These are phyloP conservation scores for Escallonia herrerae DNA, from an alignment of 129 eudicot genomes.

Conservation along the genomic window DNA sequence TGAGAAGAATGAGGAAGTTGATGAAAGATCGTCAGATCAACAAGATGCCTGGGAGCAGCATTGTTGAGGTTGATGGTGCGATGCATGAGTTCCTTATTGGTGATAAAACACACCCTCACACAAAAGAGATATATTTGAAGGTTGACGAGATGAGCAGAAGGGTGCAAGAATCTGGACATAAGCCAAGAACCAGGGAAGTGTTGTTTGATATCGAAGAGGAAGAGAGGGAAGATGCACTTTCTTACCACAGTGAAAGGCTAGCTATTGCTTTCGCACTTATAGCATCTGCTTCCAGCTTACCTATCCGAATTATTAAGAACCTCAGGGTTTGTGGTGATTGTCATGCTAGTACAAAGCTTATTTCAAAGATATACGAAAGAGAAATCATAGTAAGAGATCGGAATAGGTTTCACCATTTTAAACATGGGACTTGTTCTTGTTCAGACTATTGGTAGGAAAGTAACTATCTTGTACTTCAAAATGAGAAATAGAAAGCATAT, in stretches of 20 bases:
- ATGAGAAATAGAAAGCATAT: no score
- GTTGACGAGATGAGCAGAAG: slow-evolving; percentile 40
- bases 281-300: slow-evolving; percentile 8
- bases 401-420: slow-evolving; percentile 26
- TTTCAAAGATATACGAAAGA: slow-evolving; percentile 19
- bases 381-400: slow-evolving; percentile 29
- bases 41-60: slow-evolving; percentile 51
- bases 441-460: slow-evolving; percentile 22
- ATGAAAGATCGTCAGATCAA: slow-evolving; percentile 49
- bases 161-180: slow-evolving; percentile 29
- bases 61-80: slow-evolving; percentile 44
- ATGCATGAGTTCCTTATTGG: slow-evolving; percentile 54
- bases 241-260: slow-evolving; percentile 28
- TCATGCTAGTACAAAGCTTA: slow-evolving; percentile 21
- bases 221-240: slow-evolving; percentile 19
- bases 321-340: slow-evolving; percentile 28
- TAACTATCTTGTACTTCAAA: no score
- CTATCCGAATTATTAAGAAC: slow-evolving; percentile 27
- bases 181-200: slow-evolving; percentile 3
- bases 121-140: slow-evolving; percentile 37
- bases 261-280: slow-evolving; percentile 31
- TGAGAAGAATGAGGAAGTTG: slow-evolving; percentile 37
- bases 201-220: slow-evolving; percentile 28
- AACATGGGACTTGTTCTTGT: slow-evolving; percentile 21
- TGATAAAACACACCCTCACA: slow-evolving; percentile 44